These are phyloP conservation scores for Protomyces inouyei DNA, from an alignment of 1,139 yeast genomes.

Conservation along the genomic window DNA sequence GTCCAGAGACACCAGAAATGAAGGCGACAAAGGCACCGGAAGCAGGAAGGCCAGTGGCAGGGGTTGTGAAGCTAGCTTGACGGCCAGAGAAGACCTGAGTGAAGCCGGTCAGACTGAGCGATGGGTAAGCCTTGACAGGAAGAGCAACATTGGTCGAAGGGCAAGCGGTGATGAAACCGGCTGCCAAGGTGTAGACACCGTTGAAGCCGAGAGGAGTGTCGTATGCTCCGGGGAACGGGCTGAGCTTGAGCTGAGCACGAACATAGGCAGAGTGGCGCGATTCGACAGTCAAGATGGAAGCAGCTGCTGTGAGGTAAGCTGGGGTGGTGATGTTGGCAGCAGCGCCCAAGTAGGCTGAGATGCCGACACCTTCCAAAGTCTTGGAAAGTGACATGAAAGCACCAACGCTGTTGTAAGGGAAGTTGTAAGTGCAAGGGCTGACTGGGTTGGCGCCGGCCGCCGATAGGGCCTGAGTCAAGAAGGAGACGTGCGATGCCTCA, in stretches of 20 bases:
- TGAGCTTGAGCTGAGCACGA: constrained; percentile 25
- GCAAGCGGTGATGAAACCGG: constrained; percentile 29
- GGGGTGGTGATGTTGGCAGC: constrained; percentile 24
- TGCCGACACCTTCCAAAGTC: constrained; percentile 31
- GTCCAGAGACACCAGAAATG: constrained; percentile 28
- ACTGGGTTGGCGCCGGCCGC: constrained; percentile 30
- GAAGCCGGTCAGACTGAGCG: constrained; percentile 27
- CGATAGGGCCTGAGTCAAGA: constrained; percentile 18
- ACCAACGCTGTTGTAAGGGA: constrained; percentile 28
- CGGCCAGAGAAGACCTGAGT: constrained; percentile 37
- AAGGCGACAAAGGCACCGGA: constrained; percentile 25
- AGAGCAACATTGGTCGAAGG: constrained; percentile 30
- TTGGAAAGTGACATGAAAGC: constrained; percentile 30
- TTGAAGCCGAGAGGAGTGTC: constrained; percentile 26
- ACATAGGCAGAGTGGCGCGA: constrained; percentile 31
- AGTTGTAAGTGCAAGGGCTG: constrained; percentile 31
- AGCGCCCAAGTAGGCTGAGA: constrained; percentile 33
- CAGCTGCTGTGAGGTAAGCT: constrained; percentile 31
- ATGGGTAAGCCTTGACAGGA: constrained; percentile 32
- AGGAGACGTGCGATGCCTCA: constrained; percentile 26
- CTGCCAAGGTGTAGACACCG: constrained; percentile 28
- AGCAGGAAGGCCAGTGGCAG: constrained; percentile 2
- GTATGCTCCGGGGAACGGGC: constrained; percentile 26
- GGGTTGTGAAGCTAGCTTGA: constrained; percentile 28
- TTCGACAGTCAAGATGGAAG: constrained; percentile 31